Evolutionary conservation across 2,329 filamentous ascomycete genomes (phyloP), one percentile per base, ranked within the genome.

Genomic region (Bipolaris oryzae): DNA sequence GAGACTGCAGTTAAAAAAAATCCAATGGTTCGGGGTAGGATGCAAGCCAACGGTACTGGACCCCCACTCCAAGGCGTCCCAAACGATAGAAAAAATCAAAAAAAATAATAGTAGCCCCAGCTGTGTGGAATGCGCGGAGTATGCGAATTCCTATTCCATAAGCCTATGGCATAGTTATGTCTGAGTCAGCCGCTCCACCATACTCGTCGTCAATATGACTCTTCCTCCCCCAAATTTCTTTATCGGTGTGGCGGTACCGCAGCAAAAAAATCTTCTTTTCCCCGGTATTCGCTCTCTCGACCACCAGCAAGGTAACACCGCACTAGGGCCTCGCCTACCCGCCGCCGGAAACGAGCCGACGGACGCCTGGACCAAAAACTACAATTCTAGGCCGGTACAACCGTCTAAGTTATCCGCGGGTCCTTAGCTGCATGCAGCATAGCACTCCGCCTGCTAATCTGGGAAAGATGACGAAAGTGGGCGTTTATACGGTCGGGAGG

Each of bases 121-220:
- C 42, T 11, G 16, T 33, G 42, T 18, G 37, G 18, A 18, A 10
- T 3, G 37, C 37, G 37, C 37, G 37, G 37, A 38, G n/a, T n/a
- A 7, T 20, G 7, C 13, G 10, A 31, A 25, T 42, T 42, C 21
- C 20, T n/a, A n/a, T n/a, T n/a, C 20, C n/a, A 31, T 20, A 21
- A 20, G 42, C 42, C 42, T 45, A 48, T 25, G 34, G 33, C 21
- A 48, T 37, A 48, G 28, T 6, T 48, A 48, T 53, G 39, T 50
- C 20, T 53, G 53, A 56, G 34, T 56, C 53, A 56, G 51, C 45
- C 41, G 37, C 53, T 56, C 53, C 53, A 56, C 49, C 18, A 6
- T 4, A 23, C 16, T 31, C 31, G n/a, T 35, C 20, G 48, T 45
- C 10, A 42, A 51, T 44, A 52, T 53, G 53, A 56, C 53, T 53